phyloP scores from a whole-genome alignment of 2,329 filamentous ascomycete genomes.

The Pezicula radicicola region DNA sequence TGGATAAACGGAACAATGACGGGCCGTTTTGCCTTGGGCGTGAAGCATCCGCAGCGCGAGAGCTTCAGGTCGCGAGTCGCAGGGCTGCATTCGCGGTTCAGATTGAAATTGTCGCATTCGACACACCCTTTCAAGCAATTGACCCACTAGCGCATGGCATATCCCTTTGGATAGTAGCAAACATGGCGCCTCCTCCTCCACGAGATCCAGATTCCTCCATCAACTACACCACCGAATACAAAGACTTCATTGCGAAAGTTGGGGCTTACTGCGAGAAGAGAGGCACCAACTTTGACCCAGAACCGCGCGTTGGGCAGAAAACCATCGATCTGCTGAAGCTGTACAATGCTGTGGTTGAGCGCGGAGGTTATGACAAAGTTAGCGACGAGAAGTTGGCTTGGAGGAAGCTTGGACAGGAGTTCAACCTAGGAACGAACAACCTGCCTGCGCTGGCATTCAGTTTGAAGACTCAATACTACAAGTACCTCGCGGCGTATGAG shows the following conservation, averaged over 20 bases:
- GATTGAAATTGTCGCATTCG: conserved; percentile 1
- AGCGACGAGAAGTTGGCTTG: conserved; percentile 82
- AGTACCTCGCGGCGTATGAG: conserved; percentile 83
- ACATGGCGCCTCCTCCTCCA: conserved; percentile 22
- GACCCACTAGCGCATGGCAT: conserved; percentile 15
- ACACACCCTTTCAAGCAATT: conserved; percentile 4
- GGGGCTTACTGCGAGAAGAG: conserved; percentile 73
- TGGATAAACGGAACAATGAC: no score
- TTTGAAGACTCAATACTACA: conserved; percentile 86
- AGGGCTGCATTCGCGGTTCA: background rate
- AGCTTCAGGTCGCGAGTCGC: no score
- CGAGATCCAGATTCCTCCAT: conserved; percentile 13
- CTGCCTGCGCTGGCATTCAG: conserved; percentile 82
- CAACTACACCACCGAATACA: conserved; percentile 63
- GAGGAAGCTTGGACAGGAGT: conserved; percentile 72
- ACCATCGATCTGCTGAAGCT: conserved; percentile 76
- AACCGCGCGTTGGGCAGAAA: conserved; percentile 76
- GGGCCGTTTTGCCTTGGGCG: no score
- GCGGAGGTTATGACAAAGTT: conserved; percentile 84
- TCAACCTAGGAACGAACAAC: conserved; percentile 72
- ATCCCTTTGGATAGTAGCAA: background rate
- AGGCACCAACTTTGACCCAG: conserved; percentile 74
- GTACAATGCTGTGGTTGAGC: conserved; percentile 72
- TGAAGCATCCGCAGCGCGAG: no score
- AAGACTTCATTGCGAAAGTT: conserved; percentile 73